Percentiles rank a stretch among this genome's conserved stretches.
These are phyloP conservation scores for Solanum okadae DNA, from an alignment of 257 asterid species.

Conservation along the genomic window DNA sequence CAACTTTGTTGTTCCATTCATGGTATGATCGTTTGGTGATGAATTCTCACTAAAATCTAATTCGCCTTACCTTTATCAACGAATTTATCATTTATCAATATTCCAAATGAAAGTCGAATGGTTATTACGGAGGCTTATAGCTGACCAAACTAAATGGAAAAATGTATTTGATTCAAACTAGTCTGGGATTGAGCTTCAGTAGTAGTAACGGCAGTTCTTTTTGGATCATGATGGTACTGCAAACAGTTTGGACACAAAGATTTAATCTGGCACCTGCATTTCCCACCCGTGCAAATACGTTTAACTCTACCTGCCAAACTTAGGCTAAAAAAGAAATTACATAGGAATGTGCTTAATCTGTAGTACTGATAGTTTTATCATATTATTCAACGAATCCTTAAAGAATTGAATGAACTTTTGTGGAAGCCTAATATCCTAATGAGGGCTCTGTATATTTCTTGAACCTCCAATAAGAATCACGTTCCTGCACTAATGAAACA, in stretches of 20 bases:
- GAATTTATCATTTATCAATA: not conserved
- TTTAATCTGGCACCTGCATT: not conserved
- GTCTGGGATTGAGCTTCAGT: not conserved
- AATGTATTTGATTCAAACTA: not conserved
- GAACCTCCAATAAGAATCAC: not conserved
- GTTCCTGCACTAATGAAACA: not conserved
- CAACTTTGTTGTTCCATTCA: too few species aligned
- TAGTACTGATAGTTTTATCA: not conserved
- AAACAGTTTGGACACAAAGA: too few species aligned
- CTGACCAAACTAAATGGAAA: not conserved
- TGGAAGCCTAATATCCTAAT: not conserved
- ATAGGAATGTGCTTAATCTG: not conserved
- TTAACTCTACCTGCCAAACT: not conserved
- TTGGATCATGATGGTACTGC: too few species aligned
- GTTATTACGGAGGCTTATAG: not conserved
- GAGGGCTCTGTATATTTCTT: not conserved
- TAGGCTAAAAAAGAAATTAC: not conserved
- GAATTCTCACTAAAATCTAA: too few species aligned
- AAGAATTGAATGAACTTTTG: not conserved
- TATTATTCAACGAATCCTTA: not conserved
- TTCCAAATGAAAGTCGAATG: not conserved
- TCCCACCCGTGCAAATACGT: not conserved
- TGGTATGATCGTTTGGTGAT: too few species aligned
- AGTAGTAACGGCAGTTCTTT: too few species aligned
- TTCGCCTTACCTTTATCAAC: not conserved